phyloP scores from a whole-genome alignment of 2,329 filamentous ascomycete genomes.

The Botrytis fabae region DNA sequence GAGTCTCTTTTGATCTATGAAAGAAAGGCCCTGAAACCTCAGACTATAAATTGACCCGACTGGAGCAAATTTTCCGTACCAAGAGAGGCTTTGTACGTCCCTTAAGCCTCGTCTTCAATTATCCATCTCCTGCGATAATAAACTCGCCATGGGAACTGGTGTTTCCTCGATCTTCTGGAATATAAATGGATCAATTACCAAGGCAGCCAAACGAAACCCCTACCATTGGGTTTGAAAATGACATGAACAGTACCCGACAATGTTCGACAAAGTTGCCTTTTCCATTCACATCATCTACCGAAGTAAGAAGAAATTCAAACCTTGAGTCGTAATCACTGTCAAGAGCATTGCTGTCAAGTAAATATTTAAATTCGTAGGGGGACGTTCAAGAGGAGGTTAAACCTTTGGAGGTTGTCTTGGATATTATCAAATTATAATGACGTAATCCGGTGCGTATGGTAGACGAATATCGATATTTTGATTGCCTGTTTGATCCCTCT shows the following conservation, averaged over 20 bases:
- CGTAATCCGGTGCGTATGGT: not conserved
- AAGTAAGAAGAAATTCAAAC: not conserved
- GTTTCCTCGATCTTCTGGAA: not conserved
- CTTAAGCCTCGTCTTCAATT: not conserved
- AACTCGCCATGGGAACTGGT: not conserved
- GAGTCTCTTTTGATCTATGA: not conserved
- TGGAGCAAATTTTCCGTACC: not conserved
- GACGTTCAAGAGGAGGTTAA: not conserved
- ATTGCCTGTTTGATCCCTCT: not conserved
- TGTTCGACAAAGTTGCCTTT: not conserved
- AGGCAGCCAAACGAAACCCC: not conserved
- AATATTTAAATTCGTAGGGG: not conserved
- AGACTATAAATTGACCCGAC: not conserved
- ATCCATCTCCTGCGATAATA: not conserved
- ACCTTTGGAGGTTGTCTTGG: not conserved
- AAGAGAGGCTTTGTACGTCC: not conserved
- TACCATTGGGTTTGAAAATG: not conserved
- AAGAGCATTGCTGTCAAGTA: not conserved
- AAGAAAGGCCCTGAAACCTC: not conserved
- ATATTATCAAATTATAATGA: not conserved
- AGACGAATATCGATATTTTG: not conserved
- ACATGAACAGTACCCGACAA: not conserved
- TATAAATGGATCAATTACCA: not conserved
- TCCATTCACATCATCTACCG: not conserved
- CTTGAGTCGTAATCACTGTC: not conserved